A percentile compares a stretch with the other conserved stretches of the same genome.
Conservation (phyloP, 2,329 filamentous ascomycete genomes). For the Apiospora phragmitis region DNA sequence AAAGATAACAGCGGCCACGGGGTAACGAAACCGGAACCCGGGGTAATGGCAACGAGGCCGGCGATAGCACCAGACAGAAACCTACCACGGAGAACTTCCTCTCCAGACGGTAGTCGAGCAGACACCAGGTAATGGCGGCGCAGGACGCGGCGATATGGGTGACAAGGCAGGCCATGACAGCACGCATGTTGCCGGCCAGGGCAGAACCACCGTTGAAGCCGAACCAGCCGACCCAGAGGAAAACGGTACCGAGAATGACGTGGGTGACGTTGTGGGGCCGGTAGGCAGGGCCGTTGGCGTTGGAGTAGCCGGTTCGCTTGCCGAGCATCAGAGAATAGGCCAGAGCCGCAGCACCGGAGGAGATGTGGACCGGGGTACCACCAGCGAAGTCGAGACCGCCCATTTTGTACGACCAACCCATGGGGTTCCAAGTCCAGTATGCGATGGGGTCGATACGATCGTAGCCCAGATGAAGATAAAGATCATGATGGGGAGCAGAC, state of each 20-base stretch:
- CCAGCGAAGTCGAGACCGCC: slow-evolving; percentile 75
- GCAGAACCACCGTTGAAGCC: slow-evolving; percentile 92
- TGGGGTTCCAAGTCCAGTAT: slow-evolving; percentile 77
- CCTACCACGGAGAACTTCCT: slow-evolving; percentile 92
- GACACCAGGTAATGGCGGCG: slow-evolving; percentile 79
- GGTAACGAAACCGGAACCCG: slow-evolving; percentile 79
- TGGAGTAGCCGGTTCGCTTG: slow-evolving; percentile 63
- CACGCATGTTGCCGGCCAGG: slow-evolving; percentile 78
- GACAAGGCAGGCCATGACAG: slow-evolving; percentile 85
- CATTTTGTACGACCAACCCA: slow-evolving; percentile 69
- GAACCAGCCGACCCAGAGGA: slow-evolving; percentile 94
- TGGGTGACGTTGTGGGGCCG: slow-evolving; percentile 74
- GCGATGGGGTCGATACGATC: slow-evolving; percentile 71
- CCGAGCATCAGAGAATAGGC: slow-evolving; percentile 75
- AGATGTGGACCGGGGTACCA: slow-evolving; percentile 74
- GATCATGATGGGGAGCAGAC: slow-evolving; percentile 60
- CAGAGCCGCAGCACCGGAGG: slow-evolving; percentile 69
- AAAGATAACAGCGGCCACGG: slow-evolving; percentile 60
- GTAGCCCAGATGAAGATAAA: slow-evolving; percentile 74
- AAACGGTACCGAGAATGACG: slow-evolving; percentile 71
- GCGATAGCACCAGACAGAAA: slow-evolving; percentile 89
- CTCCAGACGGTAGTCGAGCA: slow-evolving; percentile 89
- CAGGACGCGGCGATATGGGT: slow-evolving; percentile 85
- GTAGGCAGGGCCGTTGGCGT: slow-evolving; percentile 63
- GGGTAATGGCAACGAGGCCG: slow-evolving; percentile 84